Evolutionary conservation across 2,329 filamentous ascomycete genomes (phyloP).

Genomic region (Fusarium sp.): DNA sequence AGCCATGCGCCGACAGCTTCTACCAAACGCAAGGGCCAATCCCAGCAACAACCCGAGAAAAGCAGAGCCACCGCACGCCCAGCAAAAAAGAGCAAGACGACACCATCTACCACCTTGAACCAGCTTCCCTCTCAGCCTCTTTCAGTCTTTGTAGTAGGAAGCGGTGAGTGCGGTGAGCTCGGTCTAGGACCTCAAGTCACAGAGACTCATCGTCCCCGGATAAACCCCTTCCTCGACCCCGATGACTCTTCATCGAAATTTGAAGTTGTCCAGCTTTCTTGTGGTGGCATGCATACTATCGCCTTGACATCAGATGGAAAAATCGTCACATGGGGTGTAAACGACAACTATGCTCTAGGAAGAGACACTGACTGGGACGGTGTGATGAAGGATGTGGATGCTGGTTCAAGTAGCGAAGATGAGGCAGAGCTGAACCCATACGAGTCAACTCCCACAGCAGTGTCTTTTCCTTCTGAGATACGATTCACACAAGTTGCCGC

Average conservation of each 20-base stretch:
- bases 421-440: slow-evolving; percentile 70
- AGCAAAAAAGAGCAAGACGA: neutral
- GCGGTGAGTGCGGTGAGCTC: slow-evolving; percentile 19
- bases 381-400: slow-evolving; percentile 63
- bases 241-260: slow-evolving; percentile 12
- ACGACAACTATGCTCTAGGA: slow-evolving; percentile 81
- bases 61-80: neutral
- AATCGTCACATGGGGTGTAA: slow-evolving; percentile 85
- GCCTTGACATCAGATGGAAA: slow-evolving; percentile 80
- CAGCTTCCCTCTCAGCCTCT: neutral
- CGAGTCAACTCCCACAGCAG: slow-evolving; percentile 72
- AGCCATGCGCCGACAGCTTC: neutral
- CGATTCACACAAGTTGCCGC: slow-evolving; percentile 69
- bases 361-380: slow-evolving; percentile 74
- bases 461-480: slow-evolving; percentile 70
- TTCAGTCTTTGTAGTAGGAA: slow-evolving; percentile 16
- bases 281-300: slow-evolving; percentile 81
- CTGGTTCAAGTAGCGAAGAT: slow-evolving; percentile 51
- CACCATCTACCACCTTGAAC: neutral
- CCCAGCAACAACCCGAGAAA: neutral
- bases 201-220: neutral
- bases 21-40: neutral
- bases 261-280: slow-evolving; percentile 72
- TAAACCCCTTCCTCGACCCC: slow-evolving; percentile 38
- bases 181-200: slow-evolving; percentile 20